These are phyloP conservation scores for Pseudogymnoascus sp. DNA, from an alignment of 2,329 filamentous ascomycete species.

Conservation along the genomic window DNA sequence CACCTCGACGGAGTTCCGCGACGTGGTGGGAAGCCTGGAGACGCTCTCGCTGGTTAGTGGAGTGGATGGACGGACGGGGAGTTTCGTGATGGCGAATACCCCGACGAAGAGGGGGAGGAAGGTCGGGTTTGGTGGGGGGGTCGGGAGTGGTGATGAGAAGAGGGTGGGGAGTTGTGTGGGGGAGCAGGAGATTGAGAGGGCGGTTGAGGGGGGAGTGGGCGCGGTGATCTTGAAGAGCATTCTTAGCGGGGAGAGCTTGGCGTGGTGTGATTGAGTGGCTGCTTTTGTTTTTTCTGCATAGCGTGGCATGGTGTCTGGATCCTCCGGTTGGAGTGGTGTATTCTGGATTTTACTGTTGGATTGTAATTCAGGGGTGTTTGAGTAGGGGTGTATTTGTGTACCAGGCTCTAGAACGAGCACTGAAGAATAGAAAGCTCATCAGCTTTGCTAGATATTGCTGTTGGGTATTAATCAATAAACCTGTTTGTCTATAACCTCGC, in stretches of 20 bases:
- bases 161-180: slow-evolving; percentile 71
- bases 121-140: slow-evolving; percentile 38
- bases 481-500: neutral
- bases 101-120: slow-evolving; percentile 63
- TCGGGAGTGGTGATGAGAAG: slow-evolving; percentile 61
- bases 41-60: slow-evolving; percentile 72
- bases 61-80: slow-evolving; percentile 63
- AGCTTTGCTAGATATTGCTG: neutral
- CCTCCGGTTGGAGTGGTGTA: neutral
- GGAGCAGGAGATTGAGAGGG: slow-evolving; percentile 69
- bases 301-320: neutral
- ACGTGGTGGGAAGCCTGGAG: slow-evolving; percentile 84
- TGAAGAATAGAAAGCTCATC: neutral
- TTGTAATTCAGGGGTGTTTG: neutral
- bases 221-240: slow-evolving; percentile 56
- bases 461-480: slow-evolving; percentile 3
- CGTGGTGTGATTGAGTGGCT: slow-evolving; percentile 2
- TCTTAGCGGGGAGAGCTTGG: slow-evolving; percentile 39
- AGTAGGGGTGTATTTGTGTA: neutral
- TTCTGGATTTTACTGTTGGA: neutral
- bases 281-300: neutral
- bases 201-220: slow-evolving; percentile 54
- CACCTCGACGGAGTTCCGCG: slow-evolving; percentile 85
- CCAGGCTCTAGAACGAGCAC: neutral
- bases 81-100: slow-evolving; percentile 56